These are phyloP conservation scores for Tricholomella constricta DNA, from an alignment of 768 basidiomycete species.

Conservation along the genomic window DNA sequence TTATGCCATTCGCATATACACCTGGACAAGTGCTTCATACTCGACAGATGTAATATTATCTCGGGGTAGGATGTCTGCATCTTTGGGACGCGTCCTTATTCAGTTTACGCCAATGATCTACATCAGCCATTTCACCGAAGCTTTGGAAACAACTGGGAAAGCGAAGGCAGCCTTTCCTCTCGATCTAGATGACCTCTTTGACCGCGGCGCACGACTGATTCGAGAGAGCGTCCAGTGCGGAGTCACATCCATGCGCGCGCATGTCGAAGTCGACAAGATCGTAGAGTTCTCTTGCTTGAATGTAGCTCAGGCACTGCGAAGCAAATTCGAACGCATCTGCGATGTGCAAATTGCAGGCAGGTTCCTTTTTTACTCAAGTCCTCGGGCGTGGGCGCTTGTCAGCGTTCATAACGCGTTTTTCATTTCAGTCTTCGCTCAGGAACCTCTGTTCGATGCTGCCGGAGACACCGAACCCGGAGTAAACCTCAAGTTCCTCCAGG, in stretches of 20 bases:
- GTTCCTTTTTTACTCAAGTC: constrained; percentile 9
- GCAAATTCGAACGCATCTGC: constrained; percentile 46
- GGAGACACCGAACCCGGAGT: constrained; percentile 37
- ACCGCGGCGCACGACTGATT: constrained; percentile 55
- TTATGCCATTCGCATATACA: constrained; percentile 68
- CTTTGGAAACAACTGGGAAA: constrained; percentile 49
- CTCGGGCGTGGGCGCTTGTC: constrained; percentile 13
- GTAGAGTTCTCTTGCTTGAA: constrained; percentile 59
- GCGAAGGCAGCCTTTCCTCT: constrained; percentile 53
- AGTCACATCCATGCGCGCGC: constrained; percentile 69
- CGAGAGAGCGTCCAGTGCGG: constrained; percentile 59
- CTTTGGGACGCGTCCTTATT: not conserved
- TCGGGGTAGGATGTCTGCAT: constrained; percentile 44
- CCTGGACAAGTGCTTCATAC: constrained; percentile 69
- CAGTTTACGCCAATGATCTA: not conserved
- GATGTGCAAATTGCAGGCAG: constrained; percentile 61
- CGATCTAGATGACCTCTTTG: constrained; percentile 46
- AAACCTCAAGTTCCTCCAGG: constrained; percentile 47
- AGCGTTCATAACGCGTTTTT: constrained; percentile 6
- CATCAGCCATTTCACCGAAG: constrained; percentile 56
- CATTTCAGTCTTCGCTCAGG: constrained; percentile 59
- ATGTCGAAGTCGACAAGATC: constrained; percentile 61
- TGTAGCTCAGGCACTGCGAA: constrained; percentile 48
- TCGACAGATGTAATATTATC: constrained; percentile 54
- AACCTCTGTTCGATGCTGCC: constrained; percentile 47